Evolutionary conservation across 2,329 filamentous ascomycete species (phyloP), one percentile per base, ranked within the genome.

Genomic region (Fusarium abutilonis): DNA sequence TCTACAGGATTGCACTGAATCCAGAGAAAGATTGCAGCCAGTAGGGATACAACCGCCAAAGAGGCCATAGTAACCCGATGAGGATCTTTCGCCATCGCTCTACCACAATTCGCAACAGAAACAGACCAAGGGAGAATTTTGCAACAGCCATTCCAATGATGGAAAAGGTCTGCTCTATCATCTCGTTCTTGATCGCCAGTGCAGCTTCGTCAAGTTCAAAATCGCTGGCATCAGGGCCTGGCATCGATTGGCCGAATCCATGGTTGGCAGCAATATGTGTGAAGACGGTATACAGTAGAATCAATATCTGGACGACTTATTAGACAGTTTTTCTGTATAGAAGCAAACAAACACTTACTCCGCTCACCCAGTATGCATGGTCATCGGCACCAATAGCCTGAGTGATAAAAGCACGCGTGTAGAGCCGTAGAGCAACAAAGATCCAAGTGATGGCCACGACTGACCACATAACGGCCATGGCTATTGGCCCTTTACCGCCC

Each of bases 141-240:
- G 76, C 73, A 23, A 73, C 66, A 3, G 71, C 72, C 69, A 77
- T 78, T n/a, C 75, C 76, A 1, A 76, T 45, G 13, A 78, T 60
- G 2, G 72, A 72, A 40, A 79, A 76, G 0, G 71, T 70, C 53
- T 76, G 74, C 0, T 72, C 74, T 13, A 75, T 71, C 42, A 62
- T 55, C 45, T 75, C 70, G 63, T 67, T 66, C 38, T 74, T 67
- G 21, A 64, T 64, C 0, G 74, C 73, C 4, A 60, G 38, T 2
- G 69, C 67, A 3, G 64, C 60, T 4, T 70, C 53, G n/a, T 53
- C 49, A 14, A 45, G 19, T 1, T 40, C 35, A 10, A 70, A 68
- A 5, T 66, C 49, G 21, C 61, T 48, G 58, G 49, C 31, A 19
- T 55, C 41, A 2, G 40, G 38, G 17, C 29, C 32, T 4, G 31